Evolutionary conservation across 2,329 filamentous ascomycete species (phyloP).

Genomic region (Graphium sp.): DNA sequence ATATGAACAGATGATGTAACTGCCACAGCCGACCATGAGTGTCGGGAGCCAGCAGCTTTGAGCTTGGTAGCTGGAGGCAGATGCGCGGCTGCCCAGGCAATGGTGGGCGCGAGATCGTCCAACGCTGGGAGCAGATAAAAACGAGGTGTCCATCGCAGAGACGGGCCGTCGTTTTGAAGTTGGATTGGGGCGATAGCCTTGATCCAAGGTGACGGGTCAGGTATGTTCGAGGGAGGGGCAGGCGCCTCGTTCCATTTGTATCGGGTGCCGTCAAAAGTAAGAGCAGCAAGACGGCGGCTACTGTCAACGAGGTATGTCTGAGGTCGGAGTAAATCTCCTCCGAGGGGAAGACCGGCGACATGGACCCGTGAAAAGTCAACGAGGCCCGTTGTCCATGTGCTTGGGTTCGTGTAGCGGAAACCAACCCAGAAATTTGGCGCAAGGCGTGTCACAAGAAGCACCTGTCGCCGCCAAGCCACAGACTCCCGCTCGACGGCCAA

Average conservation of each 20-base stretch:
- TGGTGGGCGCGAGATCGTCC: constrained; percentile 1
- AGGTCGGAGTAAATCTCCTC: constrained; percentile 2
- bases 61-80: constrained; percentile 1
- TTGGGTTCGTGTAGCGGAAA: constrained; percentile 2
- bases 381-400: background rate
- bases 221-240: constrained; percentile 1
- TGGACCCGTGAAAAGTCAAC: constrained; percentile 2
- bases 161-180: constrained; percentile 2
- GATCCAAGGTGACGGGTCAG: constrained; percentile 1
- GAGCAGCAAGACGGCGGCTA: constrained; percentile 2
- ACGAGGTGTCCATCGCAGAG: constrained; percentile 3
- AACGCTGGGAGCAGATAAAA: constrained; percentile 2
- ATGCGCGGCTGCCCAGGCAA: constrained; percentile 2
- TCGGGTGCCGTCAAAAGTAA: constrained; percentile 2
- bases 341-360: constrained; percentile 1
- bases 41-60: constrained; percentile 2
- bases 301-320: constrained; percentile 4
- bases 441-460: no score
- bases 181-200: constrained; percentile 1
- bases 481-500: no score
- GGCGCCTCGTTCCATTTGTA: constrained; percentile 3
- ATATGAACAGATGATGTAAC: constrained; percentile 2
- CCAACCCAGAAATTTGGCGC: no score
- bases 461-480: no score
- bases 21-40: constrained; percentile 3